Evolutionary conservation across 2,329 filamentous ascomycete species (phyloP).

Genomic region (Sporothrix pallida): DNA sequence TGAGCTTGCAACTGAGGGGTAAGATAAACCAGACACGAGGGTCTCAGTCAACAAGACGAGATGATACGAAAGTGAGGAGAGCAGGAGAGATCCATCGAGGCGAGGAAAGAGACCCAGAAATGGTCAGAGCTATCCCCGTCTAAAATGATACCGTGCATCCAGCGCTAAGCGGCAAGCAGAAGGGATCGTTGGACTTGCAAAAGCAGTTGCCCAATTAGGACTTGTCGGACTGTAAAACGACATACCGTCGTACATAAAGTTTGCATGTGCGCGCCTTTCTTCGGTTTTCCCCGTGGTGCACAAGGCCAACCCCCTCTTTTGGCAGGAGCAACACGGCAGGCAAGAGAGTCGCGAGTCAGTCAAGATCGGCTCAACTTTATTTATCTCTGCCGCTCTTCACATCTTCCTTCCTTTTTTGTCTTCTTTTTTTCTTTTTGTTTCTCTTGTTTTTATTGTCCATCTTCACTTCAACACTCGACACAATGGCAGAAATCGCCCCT

Average conservation of each 20-base stretch:
- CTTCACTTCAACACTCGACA: no score
- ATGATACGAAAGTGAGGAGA: background rate
- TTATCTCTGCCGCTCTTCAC: background rate
- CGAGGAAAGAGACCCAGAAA: no score
- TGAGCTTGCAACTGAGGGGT: no score
- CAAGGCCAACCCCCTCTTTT: background rate
- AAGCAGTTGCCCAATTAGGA: background rate
- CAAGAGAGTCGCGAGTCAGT: background rate
- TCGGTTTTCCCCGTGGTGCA: background rate
- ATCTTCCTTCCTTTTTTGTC: background rate
- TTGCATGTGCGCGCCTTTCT: background rate
- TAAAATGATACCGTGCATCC: background rate
- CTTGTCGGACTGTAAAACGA: background rate
- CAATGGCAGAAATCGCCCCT: conserved; percentile 24
- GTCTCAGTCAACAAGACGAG: no score
- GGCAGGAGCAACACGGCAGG: background rate
- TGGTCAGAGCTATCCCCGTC: background rate
- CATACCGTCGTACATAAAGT: background rate
- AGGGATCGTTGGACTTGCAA: conserved; percentile 17
- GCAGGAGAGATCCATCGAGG: no score
- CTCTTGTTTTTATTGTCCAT: background rate
- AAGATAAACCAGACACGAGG: no score
- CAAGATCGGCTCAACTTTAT: background rate
- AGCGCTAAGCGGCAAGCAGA: background rate
- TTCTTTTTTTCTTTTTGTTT: no score